Evolutionary conservation across 148 eudicot genomes (phyloP), one percentile per base, ranked within the genome.

Genomic region (Persicaria maculosa): DNA sequence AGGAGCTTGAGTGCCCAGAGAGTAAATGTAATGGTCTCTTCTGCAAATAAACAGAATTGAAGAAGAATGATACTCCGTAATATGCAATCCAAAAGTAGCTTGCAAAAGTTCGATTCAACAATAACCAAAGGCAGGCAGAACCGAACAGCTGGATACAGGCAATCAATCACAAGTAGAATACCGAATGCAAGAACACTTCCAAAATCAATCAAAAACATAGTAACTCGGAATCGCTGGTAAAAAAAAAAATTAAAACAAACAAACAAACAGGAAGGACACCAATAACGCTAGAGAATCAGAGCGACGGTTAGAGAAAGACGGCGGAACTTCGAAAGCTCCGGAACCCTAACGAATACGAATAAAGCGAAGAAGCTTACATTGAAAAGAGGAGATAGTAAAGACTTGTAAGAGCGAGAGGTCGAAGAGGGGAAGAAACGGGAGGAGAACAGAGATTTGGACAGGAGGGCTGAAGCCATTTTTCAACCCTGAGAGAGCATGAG

Each of bases 21-120:
- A 73, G 53, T 15, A 74, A 71, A 77, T 81, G 68, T 19, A 72
- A 62, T 36, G 81, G 52, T 55, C 83, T 86, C 78, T 80, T 84
- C 98, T 91, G 91, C 81, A 81, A 72, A 10, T 44, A 65, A 11
- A 45, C 46, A 70, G 68, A 71, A n/a, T 31, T 31, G 40, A 31
- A 31, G 40, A 46, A 46, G 11, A 19, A 14, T 45, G 22, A 70
- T 11, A 44, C 52, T 17, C 72, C 10, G n/a, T 5, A 31, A 31
- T 31, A 31, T 31, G 40, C 40, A 31, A 2, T 31, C 40, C 40
- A 31, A 31, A 2, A 31, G 40, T 31, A 31, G 2, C 40, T 31
- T 31, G 40, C 40, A 31, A 31, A 19, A 58, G 20, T 8, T 58
- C 31, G 20, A 58, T 31, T 58, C 36, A 5, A 17, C 36, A 58